Percentiles rank a stretch among this genome's conserved stretches.
phyloP scores from a whole-genome alignment of 2,329 filamentous ascomycete genomes.

The Ascochyta clinopodiicola region DNA sequence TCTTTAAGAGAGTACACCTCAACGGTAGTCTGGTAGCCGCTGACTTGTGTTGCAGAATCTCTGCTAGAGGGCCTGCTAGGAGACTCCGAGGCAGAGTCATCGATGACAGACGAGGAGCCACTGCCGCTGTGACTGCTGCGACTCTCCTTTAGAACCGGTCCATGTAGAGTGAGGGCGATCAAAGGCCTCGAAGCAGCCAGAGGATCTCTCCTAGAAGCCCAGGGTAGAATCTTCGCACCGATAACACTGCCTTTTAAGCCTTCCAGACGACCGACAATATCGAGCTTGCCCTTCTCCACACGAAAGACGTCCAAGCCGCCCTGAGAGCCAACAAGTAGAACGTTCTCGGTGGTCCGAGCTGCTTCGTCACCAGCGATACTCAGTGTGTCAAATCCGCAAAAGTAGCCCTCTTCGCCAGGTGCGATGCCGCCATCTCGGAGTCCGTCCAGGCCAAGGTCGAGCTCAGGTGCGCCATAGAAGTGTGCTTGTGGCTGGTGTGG shows the following conservation, averaged over 20 bases:
- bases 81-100: constrained; percentile 47
- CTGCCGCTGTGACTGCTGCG: constrained; percentile 44
- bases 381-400: constrained; percentile 81
- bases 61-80: constrained; percentile 45
- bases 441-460: constrained; percentile 66
- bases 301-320: constrained; percentile 78
- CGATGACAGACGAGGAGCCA: constrained; percentile 44
- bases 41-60: constrained; percentile 50
- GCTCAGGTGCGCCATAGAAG: constrained; percentile 76
- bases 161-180: constrained; percentile 80
- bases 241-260: constrained; percentile 81
- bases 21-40: constrained; percentile 82
- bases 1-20: constrained; percentile 86
- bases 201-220: constrained; percentile 63
- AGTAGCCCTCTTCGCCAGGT: constrained; percentile 74
- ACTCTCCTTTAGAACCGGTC: constrained; percentile 66
- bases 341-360: constrained; percentile 61
- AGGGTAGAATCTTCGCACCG: constrained; percentile 82
- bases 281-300: constrained; percentile 74
- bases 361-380: constrained; percentile 54
- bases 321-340: constrained; percentile 79
- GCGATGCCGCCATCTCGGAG: constrained; percentile 59
- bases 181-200: constrained; percentile 69
- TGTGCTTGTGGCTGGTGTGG: constrained; percentile 79
- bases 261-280: constrained; percentile 72